Conservation (phyloP, 176 grass and related monocot genomes). For the Oryza longistaminata region DNA sequence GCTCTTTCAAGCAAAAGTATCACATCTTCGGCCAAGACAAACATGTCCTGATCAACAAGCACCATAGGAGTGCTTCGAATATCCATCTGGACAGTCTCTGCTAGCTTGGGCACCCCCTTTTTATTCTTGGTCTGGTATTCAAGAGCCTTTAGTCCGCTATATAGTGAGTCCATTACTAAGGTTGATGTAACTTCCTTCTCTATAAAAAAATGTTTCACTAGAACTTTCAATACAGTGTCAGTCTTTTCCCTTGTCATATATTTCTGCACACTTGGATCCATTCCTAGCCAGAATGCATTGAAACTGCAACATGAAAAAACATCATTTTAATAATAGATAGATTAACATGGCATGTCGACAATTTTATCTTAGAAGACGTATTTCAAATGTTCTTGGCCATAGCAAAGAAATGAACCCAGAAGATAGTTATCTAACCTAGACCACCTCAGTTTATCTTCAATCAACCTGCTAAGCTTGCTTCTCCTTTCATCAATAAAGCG, state of each 20-base stretch:
- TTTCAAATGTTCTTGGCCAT: not conserved
- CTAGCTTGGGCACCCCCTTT: constrained; percentile 54
- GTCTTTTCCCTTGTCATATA: constrained; percentile 79
- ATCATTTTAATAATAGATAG: constrained; percentile 21
- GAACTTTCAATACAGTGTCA: constrained; percentile 69
- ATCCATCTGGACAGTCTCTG: constrained; percentile 45
- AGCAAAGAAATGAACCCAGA: not conserved
- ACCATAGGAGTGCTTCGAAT: constrained; percentile 65
- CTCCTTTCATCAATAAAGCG: constrained; percentile 90
- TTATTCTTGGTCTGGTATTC: constrained; percentile 73
- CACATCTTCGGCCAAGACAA: constrained; percentile 87
- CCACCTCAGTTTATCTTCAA: constrained; percentile 91
- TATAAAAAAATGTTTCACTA: constrained; percentile 86
- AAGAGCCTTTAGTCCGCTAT: constrained; percentile 71
- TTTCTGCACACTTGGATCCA: constrained; percentile 56
- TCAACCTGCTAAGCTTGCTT: constrained; percentile 74
- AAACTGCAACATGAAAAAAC: constrained; percentile 55
- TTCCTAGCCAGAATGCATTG: constrained; percentile 68
- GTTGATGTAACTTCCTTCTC: constrained; percentile 96
- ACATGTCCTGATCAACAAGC: constrained; percentile 77
- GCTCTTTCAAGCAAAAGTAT: constrained; percentile 83
- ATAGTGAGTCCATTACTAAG: constrained; percentile 82
- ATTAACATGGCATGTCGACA: not conserved
- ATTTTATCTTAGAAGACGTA: not conserved
- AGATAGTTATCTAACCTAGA: constrained; percentile 61